Evolutionary conservation across 495 filamentous ascomycete genomes (phyloP).

Genomic region (Bacidia rubella): DNA sequence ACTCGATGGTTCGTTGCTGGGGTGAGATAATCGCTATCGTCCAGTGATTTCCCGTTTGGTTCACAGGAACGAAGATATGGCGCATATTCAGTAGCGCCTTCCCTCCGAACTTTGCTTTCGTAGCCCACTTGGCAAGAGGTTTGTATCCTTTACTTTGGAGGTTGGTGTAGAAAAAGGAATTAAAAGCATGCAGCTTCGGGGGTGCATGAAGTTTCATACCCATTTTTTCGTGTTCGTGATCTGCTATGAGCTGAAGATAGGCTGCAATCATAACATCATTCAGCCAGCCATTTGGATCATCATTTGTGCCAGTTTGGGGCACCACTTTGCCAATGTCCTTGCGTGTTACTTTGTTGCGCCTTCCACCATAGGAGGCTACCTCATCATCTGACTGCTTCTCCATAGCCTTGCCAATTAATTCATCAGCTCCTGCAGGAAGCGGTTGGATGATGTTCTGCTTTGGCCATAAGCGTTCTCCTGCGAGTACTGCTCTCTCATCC

Average conservation of each 20-base stretch:
- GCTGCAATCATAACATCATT: slow-evolving; percentile 75
- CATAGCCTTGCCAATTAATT: slow-evolving; percentile 4
- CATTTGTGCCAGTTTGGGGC: slow-evolving; percentile 11
- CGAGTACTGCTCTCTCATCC: slow-evolving; percentile 8
- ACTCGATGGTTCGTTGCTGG: slow-evolving; percentile 45
- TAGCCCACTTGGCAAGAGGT: slow-evolving; percentile 38
- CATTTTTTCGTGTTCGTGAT: slow-evolving; percentile 40
- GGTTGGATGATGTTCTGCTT: slow-evolving; percentile 23
- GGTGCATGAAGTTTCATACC: slow-evolving; percentile 32
- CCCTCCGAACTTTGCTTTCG: slow-evolving; percentile 42
- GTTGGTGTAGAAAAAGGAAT: slow-evolving; percentile 55
- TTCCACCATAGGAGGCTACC: too few relatives aligned
- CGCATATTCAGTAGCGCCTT: slow-evolving; percentile 40
- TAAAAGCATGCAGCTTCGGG: slow-evolving; percentile 58
- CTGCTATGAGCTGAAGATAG: slow-evolving; percentile 46
- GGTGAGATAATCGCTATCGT: slow-evolving; percentile 62
- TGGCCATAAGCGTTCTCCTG: slow-evolving; percentile 13
- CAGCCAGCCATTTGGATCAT: slow-evolving; percentile 45
- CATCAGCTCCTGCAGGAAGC: slow-evolving; percentile 19
- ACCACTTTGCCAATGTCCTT: slow-evolving; percentile 49
- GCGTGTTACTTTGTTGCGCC: slow-evolving; percentile 40
- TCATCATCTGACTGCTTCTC: too few relatives aligned
- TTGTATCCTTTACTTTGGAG: slow-evolving; percentile 39
- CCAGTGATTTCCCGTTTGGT: slow-evolving; percentile 36
- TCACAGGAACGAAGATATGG: slow-evolving; percentile 49